These are phyloP conservation scores for Dendrobium catenatum DNA, from an alignment of 106 monocot species.

Conservation along the genomic window DNA sequence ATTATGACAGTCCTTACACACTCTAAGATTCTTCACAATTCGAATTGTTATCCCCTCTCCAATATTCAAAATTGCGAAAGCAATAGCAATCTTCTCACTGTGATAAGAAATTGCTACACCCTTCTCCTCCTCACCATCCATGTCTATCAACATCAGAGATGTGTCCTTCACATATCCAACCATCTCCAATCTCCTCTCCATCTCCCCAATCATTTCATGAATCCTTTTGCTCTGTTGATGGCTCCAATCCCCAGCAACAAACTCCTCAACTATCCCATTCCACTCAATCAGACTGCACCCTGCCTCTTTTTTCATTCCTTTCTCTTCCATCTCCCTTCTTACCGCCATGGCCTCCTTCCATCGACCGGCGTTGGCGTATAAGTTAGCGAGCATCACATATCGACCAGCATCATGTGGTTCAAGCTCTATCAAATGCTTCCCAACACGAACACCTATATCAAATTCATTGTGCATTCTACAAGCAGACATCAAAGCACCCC, in stretches of 20 bases:
- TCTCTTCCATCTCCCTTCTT: constrained; percentile 46
- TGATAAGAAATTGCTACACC: constrained; percentile 2
- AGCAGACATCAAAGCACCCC: constrained; percentile 64
- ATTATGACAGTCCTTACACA: constrained; percentile 43
- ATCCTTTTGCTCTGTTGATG: neutral
- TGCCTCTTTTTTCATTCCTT: constrained; percentile 41
- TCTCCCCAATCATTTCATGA: neutral
- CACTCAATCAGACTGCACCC: constrained; percentile 43
- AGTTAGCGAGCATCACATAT: constrained; percentile 39
- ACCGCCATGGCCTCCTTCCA: constrained; percentile 36
- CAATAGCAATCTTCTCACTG: neutral
- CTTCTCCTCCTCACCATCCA: constrained; percentile 17
- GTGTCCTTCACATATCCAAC: neutral
- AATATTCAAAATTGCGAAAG: neutral
- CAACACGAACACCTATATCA: constrained; percentile 34
- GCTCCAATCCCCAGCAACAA: neutral
- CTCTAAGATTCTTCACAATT: constrained; percentile 48
- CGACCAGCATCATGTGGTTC: constrained; percentile 49
- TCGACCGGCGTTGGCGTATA: constrained; percentile 30
- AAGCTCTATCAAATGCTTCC: constrained; percentile 30
- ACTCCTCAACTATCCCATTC: constrained; percentile 11
- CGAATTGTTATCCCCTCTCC: constrained; percentile 14
- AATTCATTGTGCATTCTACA: constrained; percentile 30
- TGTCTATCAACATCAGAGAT: neutral
- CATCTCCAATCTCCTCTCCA: neutral